These are phyloP conservation scores for Rhizopogon roseolus DNA, from an alignment of 768 basidiomycete species.

Conservation along the genomic window DNA sequence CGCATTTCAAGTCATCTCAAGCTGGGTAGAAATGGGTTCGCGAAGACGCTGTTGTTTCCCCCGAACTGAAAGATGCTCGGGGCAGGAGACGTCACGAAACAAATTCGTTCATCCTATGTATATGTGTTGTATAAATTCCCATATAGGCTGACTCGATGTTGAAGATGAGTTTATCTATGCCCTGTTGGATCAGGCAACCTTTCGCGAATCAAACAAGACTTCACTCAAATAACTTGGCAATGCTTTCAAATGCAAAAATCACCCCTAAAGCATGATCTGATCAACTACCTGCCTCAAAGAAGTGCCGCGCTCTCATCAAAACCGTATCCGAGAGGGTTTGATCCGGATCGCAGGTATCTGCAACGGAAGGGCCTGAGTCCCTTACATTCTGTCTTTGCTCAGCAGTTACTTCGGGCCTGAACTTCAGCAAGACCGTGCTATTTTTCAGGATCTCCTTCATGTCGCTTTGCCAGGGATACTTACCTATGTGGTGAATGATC, in stretches of 20 bases:
- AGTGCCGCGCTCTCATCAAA: conserved; percentile 16
- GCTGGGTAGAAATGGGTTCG: too few species aligned
- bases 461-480: too few species aligned
- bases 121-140: too few species aligned
- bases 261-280: conserved; percentile 8
- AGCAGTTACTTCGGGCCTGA: conserved; percentile 10
- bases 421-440: conserved; percentile 17
- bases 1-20: too few species aligned
- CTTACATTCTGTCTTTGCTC: conserved; percentile 6
- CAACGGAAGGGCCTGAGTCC: conserved; percentile 4
- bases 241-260: conserved; percentile 17
- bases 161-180: conserved; percentile 17
- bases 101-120: background rate
- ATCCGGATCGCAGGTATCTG: conserved; percentile 14
- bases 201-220: background rate
- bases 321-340: conserved; percentile 13
- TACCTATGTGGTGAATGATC: conserved; percentile 16
- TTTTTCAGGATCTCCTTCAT: background rate
- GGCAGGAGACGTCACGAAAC: too few species aligned
- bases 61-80: too few species aligned
- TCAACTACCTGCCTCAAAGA: background rate
- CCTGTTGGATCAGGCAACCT: background rate
- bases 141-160: conserved; percentile 11
- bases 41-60: too few species aligned
- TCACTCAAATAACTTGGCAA: conserved; percentile 6